A percentile compares a stretch with the other conserved stretches of the same genome.
These are phyloP conservation scores for Wickerhamomyces strasburgensis DNA, from an alignment of 805 yeast genomes.

Conservation along the genomic window DNA sequence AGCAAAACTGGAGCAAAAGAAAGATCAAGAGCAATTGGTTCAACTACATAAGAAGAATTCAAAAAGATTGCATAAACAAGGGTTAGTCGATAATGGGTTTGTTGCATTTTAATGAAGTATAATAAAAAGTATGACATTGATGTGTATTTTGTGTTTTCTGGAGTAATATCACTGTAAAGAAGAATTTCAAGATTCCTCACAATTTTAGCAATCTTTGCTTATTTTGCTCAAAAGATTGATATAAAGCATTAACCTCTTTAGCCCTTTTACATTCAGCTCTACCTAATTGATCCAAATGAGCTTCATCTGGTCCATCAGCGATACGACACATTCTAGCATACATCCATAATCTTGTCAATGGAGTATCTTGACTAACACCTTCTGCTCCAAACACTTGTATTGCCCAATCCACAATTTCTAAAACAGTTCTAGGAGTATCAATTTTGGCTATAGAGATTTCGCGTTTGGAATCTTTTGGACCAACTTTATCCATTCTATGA, in stretches of 20 bases:
- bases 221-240: slow-evolving; percentile 17
- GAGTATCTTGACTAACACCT: slow-evolving; percentile 59
- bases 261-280: slow-evolving; percentile 39
- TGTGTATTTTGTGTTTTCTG: background rate
- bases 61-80: slow-evolving; percentile 46
- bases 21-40: slow-evolving; percentile 29
- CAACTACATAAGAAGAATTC: slow-evolving; percentile 40
- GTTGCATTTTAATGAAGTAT: slow-evolving; percentile 15
- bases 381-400: slow-evolving; percentile 63
- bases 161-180: no score
- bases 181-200: no score
- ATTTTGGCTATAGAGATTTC: slow-evolving; percentile 63
- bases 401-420: slow-evolving; percentile 53
- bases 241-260: slow-evolving; percentile 31
- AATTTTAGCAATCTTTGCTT: slow-evolving; percentile 17
- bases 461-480: slow-evolving; percentile 48
- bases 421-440: slow-evolving; percentile 52
- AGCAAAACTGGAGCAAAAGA: slow-evolving; percentile 45
- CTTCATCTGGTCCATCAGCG: slow-evolving; percentile 71
- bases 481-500: slow-evolving; percentile 47
- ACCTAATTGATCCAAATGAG: slow-evolving; percentile 54
- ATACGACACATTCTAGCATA: slow-evolving; percentile 50
- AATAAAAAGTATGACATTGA: background rate
- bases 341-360: slow-evolving; percentile 49
- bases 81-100: slow-evolving; percentile 55